phyloP scores from a whole-genome alignment of 164 flowering plant genomes.

The Stephania japonica region DNA sequence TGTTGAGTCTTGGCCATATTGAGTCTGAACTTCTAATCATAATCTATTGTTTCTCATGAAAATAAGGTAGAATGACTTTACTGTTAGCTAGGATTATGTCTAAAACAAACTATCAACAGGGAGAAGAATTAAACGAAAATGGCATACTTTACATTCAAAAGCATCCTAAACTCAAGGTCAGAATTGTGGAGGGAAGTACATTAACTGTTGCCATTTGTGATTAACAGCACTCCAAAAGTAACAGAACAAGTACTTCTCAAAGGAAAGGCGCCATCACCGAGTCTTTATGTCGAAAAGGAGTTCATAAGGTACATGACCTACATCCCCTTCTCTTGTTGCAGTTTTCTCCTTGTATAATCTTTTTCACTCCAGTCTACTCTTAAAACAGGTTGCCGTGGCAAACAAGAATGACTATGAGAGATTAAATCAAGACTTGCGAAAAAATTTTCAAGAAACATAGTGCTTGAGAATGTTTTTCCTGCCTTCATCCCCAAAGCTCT shows the following conservation, averaged over 20 bases:
- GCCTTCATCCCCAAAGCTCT: constrained; percentile 44
- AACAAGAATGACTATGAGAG: constrained; percentile 15
- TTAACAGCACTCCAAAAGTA: constrained; percentile 53
- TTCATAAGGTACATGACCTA: constrained; percentile 36
- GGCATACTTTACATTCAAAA: constrained; percentile 52
- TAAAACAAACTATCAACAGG: constrained; percentile 31
- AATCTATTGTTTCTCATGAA: too few species aligned
- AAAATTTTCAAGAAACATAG: constrained; percentile 5
- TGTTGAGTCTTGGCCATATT: constrained; percentile 57
- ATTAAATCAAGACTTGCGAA: constrained; percentile 18
- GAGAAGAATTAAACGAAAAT: constrained; percentile 49
- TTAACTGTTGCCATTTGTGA: constrained; percentile 47
- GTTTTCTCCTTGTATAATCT: background rate
- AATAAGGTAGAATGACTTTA: background rate
- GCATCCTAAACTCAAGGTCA: constrained; percentile 39
- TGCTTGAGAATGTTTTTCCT: constrained; percentile 32
- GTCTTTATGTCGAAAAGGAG: constrained; percentile 40
- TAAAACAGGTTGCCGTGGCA: constrained; percentile 16
- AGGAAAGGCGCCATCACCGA: constrained; percentile 35
- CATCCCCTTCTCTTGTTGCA: background rate
- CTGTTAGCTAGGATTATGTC: background rate
- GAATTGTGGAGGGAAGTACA: constrained; percentile 30
- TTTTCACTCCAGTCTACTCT: background rate
- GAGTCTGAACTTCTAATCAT: too few species aligned
- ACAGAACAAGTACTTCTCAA: constrained; percentile 44